phyloP scores from a whole-genome alignment of 2,329 filamentous ascomycete species.

The Ophiostoma triangulosporum region DNA sequence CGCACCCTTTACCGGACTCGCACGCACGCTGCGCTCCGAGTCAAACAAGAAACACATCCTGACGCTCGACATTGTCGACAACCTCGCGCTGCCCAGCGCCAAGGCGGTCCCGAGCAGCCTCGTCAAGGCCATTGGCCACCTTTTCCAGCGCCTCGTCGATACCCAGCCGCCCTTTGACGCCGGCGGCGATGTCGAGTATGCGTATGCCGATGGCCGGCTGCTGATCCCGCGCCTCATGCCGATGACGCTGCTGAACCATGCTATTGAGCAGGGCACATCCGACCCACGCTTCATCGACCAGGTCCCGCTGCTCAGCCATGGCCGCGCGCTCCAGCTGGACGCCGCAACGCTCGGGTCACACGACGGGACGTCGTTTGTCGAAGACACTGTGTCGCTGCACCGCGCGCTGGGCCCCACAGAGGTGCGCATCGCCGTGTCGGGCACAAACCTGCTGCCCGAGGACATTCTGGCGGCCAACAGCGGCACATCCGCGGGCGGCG shows the following conservation, averaged over 20 bases:
- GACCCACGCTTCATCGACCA: background rate
- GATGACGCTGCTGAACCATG: conserved; percentile 26
- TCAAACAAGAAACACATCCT: conserved; percentile 27
- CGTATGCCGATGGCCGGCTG: conserved; percentile 1
- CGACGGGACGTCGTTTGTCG: conserved; percentile 13
- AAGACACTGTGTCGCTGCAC: conserved; percentile 4
- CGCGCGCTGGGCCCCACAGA: conserved; percentile 19
- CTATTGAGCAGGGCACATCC: conserved; percentile 25
- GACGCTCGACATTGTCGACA: conserved; percentile 27
- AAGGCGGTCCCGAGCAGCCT: background rate
- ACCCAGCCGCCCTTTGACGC: conserved; percentile 7
- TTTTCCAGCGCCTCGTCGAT: background rate
- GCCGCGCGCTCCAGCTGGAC: conserved; percentile 13
- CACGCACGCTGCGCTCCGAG: conserved; percentile 36
- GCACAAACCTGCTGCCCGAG: conserved; percentile 22
- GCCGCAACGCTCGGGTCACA: conserved; percentile 3
- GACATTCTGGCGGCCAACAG: conserved; percentile 23
- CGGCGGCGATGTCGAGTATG: conserved; percentile 24
- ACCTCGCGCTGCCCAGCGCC: background rate
- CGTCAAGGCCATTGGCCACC: background rate
- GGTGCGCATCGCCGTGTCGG: conserved; percentile 27
- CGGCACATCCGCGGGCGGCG: background rate
- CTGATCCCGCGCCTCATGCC: conserved; percentile 31
- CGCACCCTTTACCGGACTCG: conserved; percentile 31
- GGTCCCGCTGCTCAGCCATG: background rate